Percentiles rank a stretch among this genome's conserved stretches.
Evolutionary conservation across 2,329 filamentous ascomycete species (phyloP).

Genomic region (Cephalotrichum gorgonifer): DNA sequence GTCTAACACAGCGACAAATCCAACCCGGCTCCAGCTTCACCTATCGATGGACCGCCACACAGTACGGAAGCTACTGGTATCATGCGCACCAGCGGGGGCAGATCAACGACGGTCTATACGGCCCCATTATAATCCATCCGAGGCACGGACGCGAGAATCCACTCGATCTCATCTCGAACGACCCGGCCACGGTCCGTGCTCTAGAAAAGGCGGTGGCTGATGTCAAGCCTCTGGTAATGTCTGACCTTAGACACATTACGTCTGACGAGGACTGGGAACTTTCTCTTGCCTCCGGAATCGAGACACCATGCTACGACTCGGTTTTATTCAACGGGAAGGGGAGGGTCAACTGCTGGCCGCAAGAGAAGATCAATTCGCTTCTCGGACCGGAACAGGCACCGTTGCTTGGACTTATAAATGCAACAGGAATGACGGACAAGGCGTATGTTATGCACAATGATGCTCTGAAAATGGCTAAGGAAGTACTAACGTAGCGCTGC

Average conservation of each 20-base stretch:
- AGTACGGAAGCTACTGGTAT: slow-evolving; percentile 52
- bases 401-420: slow-evolving; percentile 14
- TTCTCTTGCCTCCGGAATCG: slow-evolving; percentile 30
- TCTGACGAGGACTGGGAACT: slow-evolving; percentile 36
- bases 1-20: slow-evolving; percentile 43
- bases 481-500: not conserved
- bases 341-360: slow-evolving; percentile 37
- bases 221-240: slow-evolving; percentile 37
- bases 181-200: slow-evolving; percentile 18
- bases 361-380: slow-evolving; percentile 29
- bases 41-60: slow-evolving; percentile 43
- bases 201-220: slow-evolving; percentile 38
- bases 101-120: slow-evolving; percentile 50
- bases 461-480: not conserved
- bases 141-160: slow-evolving; percentile 8
- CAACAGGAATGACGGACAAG: slow-evolving; percentile 27
- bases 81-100: slow-evolving; percentile 46
- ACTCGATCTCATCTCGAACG: slow-evolving; percentile 11
- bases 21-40: slow-evolving; percentile 33
- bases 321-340: slow-evolving; percentile 54
- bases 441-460: slow-evolving; percentile 17
- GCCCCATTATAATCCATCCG: slow-evolving; percentile 39
- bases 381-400: slow-evolving; percentile 18
- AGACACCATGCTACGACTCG: slow-evolving; percentile 47
- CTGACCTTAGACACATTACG: slow-evolving; percentile 45